Evolutionary conservation across 2,329 filamentous ascomycete species (phyloP).

Genomic region (Fusarium sp.): DNA sequence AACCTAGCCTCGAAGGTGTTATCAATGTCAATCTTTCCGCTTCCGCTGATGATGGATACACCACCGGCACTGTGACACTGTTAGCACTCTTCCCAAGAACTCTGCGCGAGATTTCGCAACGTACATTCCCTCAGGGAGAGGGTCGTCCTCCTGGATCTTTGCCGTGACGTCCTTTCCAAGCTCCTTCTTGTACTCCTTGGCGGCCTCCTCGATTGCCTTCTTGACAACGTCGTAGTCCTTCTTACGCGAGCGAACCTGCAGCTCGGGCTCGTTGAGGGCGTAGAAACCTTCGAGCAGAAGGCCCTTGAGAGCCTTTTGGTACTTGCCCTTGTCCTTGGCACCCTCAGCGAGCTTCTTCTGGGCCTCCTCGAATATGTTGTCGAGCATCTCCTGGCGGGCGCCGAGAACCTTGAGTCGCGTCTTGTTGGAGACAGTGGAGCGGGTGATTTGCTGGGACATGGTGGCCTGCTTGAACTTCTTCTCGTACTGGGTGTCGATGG

Average conservation of each 20-base stretch:
- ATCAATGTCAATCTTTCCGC: constrained; percentile 97
- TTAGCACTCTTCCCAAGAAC: constrained; percentile 39
- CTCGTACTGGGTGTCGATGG: constrained; percentile 93
- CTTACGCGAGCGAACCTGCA: constrained; percentile 82
- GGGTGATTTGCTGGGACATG: constrained; percentile 99
- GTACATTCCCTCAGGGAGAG: constrained; percentile 86
- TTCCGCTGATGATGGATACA: constrained; percentile 81
- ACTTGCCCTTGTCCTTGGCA: constrained; percentile 78
- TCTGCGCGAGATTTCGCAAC: constrained; percentile 56
- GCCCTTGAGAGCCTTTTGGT: constrained; percentile 81
- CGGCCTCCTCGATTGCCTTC: constrained; percentile 82
- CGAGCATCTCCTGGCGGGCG: constrained; percentile 90
- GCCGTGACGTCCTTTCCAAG: constrained; percentile 77
- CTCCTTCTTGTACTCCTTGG: constrained; percentile 86
- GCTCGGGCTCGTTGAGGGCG: constrained; percentile 83
- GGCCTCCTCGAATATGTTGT: constrained; percentile 87
- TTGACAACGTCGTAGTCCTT: constrained; percentile 81
- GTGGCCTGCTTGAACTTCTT: constrained; percentile 99
- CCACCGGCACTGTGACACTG: constrained; percentile 78
- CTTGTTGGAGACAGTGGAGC: constrained; percentile 96
- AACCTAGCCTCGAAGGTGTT: constrained; percentile 97
- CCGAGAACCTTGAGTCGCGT: constrained; percentile 89
- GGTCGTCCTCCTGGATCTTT: constrained; percentile 81
- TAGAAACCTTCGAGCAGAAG: constrained; percentile 92
- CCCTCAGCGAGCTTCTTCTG: constrained; percentile 76